Conservation (phyloP, 768 basidiomycete species). For the Trametes meyenii region DNA sequence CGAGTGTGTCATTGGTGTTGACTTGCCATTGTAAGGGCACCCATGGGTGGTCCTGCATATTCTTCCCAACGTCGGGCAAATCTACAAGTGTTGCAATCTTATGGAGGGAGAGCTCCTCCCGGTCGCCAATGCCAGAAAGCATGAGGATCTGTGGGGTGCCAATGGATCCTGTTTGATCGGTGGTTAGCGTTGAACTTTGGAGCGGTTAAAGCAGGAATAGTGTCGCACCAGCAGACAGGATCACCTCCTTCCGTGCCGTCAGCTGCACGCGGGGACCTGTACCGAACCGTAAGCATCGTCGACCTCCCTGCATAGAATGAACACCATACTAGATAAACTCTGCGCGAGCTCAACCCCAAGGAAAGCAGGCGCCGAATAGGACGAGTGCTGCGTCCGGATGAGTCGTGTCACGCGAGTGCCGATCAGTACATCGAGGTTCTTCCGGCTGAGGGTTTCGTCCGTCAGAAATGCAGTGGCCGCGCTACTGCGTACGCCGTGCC, state of each 20-base stretch:
- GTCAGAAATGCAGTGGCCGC: not conserved
- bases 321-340: not conserved
- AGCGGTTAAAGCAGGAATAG: not conserved
- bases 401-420: not conserved
- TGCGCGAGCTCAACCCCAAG: not conserved
- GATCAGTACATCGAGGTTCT: not conserved
- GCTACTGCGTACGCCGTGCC: not conserved
- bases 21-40: not conserved
- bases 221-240: not conserved
- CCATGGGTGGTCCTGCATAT: slow-evolving; percentile 34
- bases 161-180: not conserved
- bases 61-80: slow-evolving; percentile 35
- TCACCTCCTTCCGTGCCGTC: not conserved
- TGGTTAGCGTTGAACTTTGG: not conserved
- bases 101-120: not conserved
- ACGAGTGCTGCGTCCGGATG: not conserved
- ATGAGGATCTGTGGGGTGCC: slow-evolving; percentile 25
- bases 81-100: slow-evolving; percentile 33
- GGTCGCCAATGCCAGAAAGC: slow-evolving; percentile 23
- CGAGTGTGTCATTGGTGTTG: not conserved
- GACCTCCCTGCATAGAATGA: not conserved
- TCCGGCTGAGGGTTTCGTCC: not conserved
- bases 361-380: not conserved
- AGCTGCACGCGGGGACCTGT: not conserved
- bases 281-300: not conserved